These are phyloP conservation scores for Spergularia azorica DNA, from an alignment of 179 eudicot species.

Conservation along the genomic window DNA sequence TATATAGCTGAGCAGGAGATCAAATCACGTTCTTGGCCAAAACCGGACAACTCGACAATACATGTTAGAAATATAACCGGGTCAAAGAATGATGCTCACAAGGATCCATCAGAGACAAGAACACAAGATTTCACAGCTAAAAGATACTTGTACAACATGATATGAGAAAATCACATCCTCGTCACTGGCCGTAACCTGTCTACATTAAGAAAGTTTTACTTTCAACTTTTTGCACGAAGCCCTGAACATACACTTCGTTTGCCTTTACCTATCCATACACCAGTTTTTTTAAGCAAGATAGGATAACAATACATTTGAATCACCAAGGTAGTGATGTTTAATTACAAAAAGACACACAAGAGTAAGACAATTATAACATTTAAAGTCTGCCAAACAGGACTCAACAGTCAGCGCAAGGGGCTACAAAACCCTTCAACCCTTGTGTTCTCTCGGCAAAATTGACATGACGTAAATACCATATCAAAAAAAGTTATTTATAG, in stretches of 20 bases:
- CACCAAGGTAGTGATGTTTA: too few species aligned
- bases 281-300: too few species aligned
- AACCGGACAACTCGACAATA: too few species aligned
- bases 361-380: not conserved
- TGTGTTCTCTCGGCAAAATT: too few species aligned
- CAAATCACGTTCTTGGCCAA: not conserved
- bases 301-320: too few species aligned
- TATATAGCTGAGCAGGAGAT: not conserved
- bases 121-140: not conserved
- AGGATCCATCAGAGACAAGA: not conserved
- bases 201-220: too few species aligned
- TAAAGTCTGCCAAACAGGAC: not conserved
- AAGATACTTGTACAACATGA: too few species aligned
- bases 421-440: not conserved
- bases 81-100: constrained; percentile 9
- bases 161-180: too few species aligned
- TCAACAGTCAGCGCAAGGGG: not conserved
- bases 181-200: too few species aligned
- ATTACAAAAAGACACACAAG: not conserved
- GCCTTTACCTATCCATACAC: too few species aligned
- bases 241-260: too few species aligned
- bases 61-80: constrained; percentile 2
- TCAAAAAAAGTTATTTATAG: not conserved
- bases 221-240: too few species aligned
- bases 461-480: not conserved